Evolutionary conservation across 352 stramenopile genomes (phyloP).

Genomic region (Phytophthora hibernalis): DNA sequence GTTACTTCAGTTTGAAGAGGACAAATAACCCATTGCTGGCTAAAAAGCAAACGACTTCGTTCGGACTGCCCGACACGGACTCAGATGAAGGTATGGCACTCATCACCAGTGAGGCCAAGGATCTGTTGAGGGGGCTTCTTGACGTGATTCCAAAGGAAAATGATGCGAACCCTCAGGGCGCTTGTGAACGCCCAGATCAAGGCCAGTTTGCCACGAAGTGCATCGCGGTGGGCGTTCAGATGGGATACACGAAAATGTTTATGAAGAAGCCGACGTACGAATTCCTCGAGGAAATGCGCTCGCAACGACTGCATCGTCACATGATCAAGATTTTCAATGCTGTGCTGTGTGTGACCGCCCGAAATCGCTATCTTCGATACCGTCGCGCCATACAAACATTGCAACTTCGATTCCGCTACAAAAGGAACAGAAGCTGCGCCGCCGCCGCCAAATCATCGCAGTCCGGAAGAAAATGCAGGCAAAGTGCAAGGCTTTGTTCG

Average conservation of each 20-base stretch:
- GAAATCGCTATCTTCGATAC: constrained; percentile 64
- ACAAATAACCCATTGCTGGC: constrained; percentile 52
- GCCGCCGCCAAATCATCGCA: constrained; percentile 42
- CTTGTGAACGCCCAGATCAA: constrained; percentile 75
- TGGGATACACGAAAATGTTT: constrained; percentile 97
- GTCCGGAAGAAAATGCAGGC: constrained; percentile 52
- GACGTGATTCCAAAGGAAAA: constrained; percentile 91
- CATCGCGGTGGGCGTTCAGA: constrained; percentile 83
- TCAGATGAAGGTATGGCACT: constrained; percentile 49
- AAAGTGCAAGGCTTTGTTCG: constrained; percentile 66
- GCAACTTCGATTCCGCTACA: constrained; percentile 71
- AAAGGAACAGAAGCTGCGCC: constrained; percentile 46
- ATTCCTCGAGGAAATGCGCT: constrained; percentile 91
- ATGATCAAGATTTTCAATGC: constrained; percentile 82
- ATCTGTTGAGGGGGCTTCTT: constrained; percentile 88
- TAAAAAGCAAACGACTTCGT: constrained; percentile 47
- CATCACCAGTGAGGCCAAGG: constrained; percentile 64
- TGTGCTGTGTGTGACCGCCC: constrained; percentile 65
- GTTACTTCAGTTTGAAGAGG: constrained; percentile 79
- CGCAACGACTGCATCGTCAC: constrained; percentile 65
- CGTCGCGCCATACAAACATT: constrained; percentile 59
- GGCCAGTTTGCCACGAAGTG: constrained; percentile 68
- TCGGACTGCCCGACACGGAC: constrained; percentile 53
- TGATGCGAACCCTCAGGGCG: constrained; percentile 78
- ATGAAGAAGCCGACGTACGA: constrained; percentile 92